Evolutionary conservation across 495 filamentous ascomycete genomes (phyloP).

Genomic region (Penicillium argentinense): DNA sequence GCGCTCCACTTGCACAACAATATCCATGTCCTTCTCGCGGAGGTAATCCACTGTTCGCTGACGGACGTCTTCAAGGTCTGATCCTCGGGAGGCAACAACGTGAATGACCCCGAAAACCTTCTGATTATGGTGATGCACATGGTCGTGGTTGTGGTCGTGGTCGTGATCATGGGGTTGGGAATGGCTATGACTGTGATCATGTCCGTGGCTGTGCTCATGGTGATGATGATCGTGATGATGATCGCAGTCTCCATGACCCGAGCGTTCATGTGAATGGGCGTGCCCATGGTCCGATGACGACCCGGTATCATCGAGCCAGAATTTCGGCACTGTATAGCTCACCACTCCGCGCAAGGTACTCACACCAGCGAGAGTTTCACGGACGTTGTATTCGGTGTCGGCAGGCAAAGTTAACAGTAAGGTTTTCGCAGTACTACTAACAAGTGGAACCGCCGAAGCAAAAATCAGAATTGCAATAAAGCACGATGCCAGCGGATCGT

Average conservation of each 20-base stretch:
- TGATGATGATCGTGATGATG: slow-evolving; percentile 13
- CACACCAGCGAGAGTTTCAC: slow-evolving; percentile 81
- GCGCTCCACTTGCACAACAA: slow-evolving; percentile 73
- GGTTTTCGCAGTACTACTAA: slow-evolving; percentile 76
- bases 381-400: slow-evolving; percentile 83
- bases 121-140: slow-evolving; percentile 38
- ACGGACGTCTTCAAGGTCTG: slow-evolving; percentile 75
- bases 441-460: slow-evolving; percentile 80
- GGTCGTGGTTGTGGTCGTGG: slow-evolving; percentile 15
- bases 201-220: slow-evolving; percentile 8
- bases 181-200: slow-evolving; percentile 5
- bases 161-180: slow-evolving; percentile 13
- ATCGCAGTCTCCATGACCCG: slow-evolving; percentile 21
- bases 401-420: slow-evolving; percentile 82
- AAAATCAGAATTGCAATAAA: slow-evolving; percentile 93
- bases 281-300: slow-evolving; percentile 23
- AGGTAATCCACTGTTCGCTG: slow-evolving; percentile 61
- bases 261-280: slow-evolving; percentile 24
- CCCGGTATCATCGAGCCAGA: slow-evolving; percentile 84
- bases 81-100: slow-evolving; percentile 66
- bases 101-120: slow-evolving; percentile 77
- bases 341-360: slow-evolving; percentile 80
- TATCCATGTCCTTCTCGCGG: slow-evolving; percentile 62
- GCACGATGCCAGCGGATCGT: slow-evolving; percentile 91
- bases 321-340: slow-evolving; percentile 83